Conservation (phyloP, 352 stramenopile genomes). For the Aphanomyces astaci region DNA sequence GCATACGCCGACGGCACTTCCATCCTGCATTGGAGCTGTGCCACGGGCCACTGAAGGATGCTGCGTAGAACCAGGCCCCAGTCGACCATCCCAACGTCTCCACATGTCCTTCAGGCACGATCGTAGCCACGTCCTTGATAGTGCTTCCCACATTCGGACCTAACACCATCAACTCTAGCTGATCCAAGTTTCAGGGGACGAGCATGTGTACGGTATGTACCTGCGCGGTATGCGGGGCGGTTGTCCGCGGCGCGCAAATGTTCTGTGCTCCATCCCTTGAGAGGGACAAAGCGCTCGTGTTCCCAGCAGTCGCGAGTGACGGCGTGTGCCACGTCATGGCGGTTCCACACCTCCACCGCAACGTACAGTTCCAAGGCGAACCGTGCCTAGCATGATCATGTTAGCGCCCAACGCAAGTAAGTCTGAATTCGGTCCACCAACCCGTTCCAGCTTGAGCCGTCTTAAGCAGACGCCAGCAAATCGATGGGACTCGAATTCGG, state of each 20-base stretch:
- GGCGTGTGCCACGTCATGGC: not conserved
- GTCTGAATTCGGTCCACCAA: not conserved
- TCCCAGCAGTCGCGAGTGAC: constrained; percentile 1
- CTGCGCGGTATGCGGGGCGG: constrained; percentile 8
- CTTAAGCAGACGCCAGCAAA: not conserved
- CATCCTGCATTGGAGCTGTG: constrained; percentile 14
- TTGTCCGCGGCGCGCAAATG: not conserved
- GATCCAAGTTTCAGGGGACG: too few relatives aligned
- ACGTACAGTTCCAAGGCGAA: not conserved
- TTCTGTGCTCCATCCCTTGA: not conserved
- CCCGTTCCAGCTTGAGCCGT: not conserved
- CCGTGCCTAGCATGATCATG: not conserved
- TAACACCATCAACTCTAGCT: too few relatives aligned
- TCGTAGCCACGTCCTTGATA: not conserved
- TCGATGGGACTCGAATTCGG: not conserved
- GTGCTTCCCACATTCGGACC: not conserved
- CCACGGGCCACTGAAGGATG: constrained; percentile 11
- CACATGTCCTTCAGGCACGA: not conserved
- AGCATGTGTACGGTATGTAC: too few relatives aligned
- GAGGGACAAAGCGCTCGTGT: not conserved
- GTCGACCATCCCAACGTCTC: constrained; percentile 11
- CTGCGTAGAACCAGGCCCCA: constrained; percentile 15
- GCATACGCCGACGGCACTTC: not conserved
- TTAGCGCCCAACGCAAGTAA: not conserved
- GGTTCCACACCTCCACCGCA: constrained; percentile 8